These are phyloP conservation scores for Pseudocohnilembus persalinus DNA, from an alignment of 169 alveolate species.

Conservation along the genomic window DNA sequence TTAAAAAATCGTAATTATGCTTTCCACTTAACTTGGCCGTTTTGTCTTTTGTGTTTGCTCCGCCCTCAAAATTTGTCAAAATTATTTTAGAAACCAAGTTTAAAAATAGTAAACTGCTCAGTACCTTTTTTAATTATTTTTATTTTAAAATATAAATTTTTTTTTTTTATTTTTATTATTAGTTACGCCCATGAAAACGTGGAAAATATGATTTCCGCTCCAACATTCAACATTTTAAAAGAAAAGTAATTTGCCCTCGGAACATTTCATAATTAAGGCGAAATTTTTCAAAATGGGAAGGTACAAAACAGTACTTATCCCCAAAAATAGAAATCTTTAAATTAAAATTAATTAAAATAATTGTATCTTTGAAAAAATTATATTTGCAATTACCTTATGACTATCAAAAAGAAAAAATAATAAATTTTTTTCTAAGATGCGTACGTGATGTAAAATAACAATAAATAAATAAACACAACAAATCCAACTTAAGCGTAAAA, in stretches of 20 bases:
- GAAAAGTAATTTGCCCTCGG: not conserved
- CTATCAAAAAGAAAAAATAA: too few relatives aligned
- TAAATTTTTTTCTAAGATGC: not conserved
- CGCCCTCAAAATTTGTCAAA: constrained; percentile 8
- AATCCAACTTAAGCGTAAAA: not conserved
- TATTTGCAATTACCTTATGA: not conserved
- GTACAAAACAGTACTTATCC: not conserved
- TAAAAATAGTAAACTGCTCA: not conserved
- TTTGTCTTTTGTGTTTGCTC: not conserved
- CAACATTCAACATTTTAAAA: constrained; percentile 6
- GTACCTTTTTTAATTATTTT: not conserved
- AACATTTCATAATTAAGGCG: not conserved
- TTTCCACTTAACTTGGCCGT: constrained; percentile 5
- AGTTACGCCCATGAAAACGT: not conserved
- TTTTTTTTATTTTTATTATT: not conserved
- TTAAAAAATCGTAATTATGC: not conserved
- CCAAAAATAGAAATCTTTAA: not conserved
- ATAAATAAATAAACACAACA: not conserved
- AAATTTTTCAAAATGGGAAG: constrained; percentile 1
- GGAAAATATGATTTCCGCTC: constrained; percentile 23
- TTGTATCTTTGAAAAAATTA: too few relatives aligned
- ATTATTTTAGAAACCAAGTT: not conserved
- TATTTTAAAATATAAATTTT: too few relatives aligned
- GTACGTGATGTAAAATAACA: not conserved
- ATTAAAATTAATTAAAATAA: too few relatives aligned